Conservation (phyloP, 2,329 filamentous ascomycete species). For the Microsporum canis region DNA sequence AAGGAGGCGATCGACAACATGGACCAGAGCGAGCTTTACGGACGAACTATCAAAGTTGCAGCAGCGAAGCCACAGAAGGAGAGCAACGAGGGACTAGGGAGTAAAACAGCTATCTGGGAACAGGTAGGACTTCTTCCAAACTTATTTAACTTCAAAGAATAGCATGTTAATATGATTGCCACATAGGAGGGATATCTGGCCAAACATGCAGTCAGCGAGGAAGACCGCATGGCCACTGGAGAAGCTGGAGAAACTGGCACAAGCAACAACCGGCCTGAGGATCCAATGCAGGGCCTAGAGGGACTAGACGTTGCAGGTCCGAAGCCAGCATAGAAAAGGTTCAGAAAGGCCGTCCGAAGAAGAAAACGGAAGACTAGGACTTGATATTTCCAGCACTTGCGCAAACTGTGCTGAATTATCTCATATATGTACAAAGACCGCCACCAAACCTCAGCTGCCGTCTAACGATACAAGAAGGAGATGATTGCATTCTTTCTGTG, state of each 20-base stretch:
- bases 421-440: conserved; percentile 7
- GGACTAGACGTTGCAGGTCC: conserved; percentile 89
- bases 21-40: conserved; percentile 93
- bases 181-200: conserved; percentile 82
- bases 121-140: conserved; percentile 53
- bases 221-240: conserved; percentile 55
- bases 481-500: conserved; percentile 2
- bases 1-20: conserved; percentile 97
- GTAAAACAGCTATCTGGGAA: conserved; percentile 92
- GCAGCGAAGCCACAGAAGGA: conserved; percentile 87
- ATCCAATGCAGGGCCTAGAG: conserved; percentile 94
- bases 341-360: conserved; percentile 5
- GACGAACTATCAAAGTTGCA: conserved; percentile 81
- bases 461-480: conserved; percentile 4
- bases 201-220: conserved; percentile 72
- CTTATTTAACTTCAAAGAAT: background rate
- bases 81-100: conserved; percentile 73
- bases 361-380: background rate
- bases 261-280: conserved; percentile 48
- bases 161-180: background rate
- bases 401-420: conserved; percentile 1
- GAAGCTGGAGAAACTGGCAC: conserved; percentile 36
- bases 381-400: background rate
- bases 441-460: background rate
- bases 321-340: conserved; percentile 51